These are phyloP conservation scores for Umbelopsis sp. DNA, from an alignment of 192 early-diverging fungal genomes.

Conservation along the genomic window DNA sequence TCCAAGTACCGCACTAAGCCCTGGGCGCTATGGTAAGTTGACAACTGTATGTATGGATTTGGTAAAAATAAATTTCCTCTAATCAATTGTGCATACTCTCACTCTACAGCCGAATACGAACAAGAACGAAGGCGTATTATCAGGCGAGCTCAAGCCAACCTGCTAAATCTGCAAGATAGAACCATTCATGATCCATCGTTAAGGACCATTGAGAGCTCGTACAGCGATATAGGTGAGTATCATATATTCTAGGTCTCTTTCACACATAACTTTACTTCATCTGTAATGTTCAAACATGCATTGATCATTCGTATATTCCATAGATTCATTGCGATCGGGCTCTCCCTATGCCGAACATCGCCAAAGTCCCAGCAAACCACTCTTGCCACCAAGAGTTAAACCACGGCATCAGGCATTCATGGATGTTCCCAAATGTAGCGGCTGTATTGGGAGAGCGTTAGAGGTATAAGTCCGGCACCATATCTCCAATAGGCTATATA, in stretches of 20 bases:
- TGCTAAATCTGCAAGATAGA: constrained; percentile 11
- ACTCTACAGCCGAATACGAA: constrained; percentile 13
- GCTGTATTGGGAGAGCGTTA: constrained; percentile 24
- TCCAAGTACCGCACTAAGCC: background rate
- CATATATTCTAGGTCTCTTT: background rate
- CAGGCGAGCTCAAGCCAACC: background rate
- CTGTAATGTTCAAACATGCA: background rate
- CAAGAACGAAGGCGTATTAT: constrained; percentile 23
- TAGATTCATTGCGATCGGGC: constrained; percentile 1
- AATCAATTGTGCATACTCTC: background rate
- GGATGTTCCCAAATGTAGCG: constrained; percentile 29
- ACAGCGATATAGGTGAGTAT: background rate
- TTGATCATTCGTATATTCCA: background rate
- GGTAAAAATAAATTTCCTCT: background rate
- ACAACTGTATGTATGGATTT: background rate
- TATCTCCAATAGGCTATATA: no score
- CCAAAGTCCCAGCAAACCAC: background rate
- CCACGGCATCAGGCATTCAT: constrained; percentile 19
- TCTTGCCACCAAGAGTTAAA: constrained; percentile 1
- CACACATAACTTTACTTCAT: background rate
- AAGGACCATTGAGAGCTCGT: background rate
- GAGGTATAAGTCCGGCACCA: constrained; percentile 3
- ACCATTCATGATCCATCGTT: background rate
- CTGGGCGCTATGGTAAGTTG: constrained; percentile 3
- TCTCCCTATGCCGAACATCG: background rate